Percentiles rank a stretch among this genome's conserved stretches.
Conservation (phyloP, 257 asterid genomes). For the Capsicum pubescens region DNA sequence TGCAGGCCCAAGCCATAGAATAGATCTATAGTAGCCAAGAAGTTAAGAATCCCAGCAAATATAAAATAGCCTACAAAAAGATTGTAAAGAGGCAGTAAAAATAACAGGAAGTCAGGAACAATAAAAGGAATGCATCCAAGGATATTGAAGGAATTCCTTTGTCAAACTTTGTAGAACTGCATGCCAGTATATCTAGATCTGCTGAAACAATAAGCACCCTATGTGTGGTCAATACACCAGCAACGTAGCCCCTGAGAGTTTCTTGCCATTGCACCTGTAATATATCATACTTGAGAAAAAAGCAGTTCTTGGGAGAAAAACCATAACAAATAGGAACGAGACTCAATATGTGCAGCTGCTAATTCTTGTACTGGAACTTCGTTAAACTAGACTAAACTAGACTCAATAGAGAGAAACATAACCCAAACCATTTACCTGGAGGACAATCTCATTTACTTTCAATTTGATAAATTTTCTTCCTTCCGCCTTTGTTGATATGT, state of each 20-base stretch:
- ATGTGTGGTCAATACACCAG: conserved; percentile 91
- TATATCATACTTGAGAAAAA: conserved; percentile 24
- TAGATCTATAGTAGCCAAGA: conserved; percentile 83
- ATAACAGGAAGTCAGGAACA: neutral
- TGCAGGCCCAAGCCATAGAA: conserved; percentile 99
- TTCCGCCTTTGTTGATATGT: conserved; percentile 89
- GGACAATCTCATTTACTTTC: conserved; percentile 85
- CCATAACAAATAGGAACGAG: neutral
- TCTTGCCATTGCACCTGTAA: conserved; percentile 98
- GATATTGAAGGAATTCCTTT: conserved; percentile 99
- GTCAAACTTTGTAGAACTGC: conserved; percentile 83
- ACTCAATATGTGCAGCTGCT: conserved; percentile 26
- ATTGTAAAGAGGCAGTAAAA: neutral
- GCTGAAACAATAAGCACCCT: conserved; percentile 89
- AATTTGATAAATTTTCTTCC: conserved; percentile 84
- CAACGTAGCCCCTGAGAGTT: conserved; percentile 95
- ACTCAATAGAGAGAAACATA: neutral
- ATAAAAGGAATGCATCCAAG: conserved; percentile 45
- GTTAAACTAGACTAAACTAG: neutral
- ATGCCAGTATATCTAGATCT: conserved; percentile 85
- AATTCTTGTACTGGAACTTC: neutral
- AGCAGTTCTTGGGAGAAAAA: conserved; percentile 9
- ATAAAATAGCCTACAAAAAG: conserved; percentile 23
- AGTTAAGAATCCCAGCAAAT: conserved; percentile 60
- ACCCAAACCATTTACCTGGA: conserved; percentile 71